A percentile compares a stretch with the other conserved stretches of the same genome.
phyloP scores from a whole-genome alignment of 1,284 basidiomycete species.

The Fomitopsis palustris region DNA sequence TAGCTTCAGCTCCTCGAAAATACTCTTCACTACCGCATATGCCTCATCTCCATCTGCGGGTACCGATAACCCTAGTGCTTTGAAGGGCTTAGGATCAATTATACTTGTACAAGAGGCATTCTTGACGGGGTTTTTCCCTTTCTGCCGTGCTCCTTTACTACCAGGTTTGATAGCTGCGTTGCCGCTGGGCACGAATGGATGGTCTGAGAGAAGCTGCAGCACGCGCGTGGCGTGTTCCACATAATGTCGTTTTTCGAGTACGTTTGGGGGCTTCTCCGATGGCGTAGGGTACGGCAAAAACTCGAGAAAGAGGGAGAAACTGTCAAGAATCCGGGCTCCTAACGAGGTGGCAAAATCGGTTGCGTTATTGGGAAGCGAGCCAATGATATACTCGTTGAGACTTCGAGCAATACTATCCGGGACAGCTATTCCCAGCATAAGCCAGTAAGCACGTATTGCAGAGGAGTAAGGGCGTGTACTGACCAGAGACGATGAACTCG shows the following conservation, averaged over 20 bases:
- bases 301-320: background rate
- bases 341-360: background rate
- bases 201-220: background rate
- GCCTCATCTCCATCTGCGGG: conserved; percentile 24
- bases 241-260: background rate
- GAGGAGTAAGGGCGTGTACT: background rate
- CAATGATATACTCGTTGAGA: background rate
- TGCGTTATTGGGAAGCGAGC: background rate
- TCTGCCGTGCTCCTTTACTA: background rate
- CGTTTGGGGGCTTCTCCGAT: background rate
- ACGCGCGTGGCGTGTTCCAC: background rate
- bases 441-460: background rate
- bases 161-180: background rate
- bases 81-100: conserved; percentile 24
- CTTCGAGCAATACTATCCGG: background rate
- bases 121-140: background rate
- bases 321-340: background rate
- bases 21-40: conserved; percentile 7
- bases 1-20: conserved; percentile 18
- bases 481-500: background rate
- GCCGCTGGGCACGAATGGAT: background rate
- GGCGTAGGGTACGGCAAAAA: background rate
- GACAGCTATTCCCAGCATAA: background rate
- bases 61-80: conserved; percentile 17
- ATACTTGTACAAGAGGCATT: background rate